Conservation (phyloP, 2,329 filamentous ascomycete genomes). For the Colletotrichum plurivorum region DNA sequence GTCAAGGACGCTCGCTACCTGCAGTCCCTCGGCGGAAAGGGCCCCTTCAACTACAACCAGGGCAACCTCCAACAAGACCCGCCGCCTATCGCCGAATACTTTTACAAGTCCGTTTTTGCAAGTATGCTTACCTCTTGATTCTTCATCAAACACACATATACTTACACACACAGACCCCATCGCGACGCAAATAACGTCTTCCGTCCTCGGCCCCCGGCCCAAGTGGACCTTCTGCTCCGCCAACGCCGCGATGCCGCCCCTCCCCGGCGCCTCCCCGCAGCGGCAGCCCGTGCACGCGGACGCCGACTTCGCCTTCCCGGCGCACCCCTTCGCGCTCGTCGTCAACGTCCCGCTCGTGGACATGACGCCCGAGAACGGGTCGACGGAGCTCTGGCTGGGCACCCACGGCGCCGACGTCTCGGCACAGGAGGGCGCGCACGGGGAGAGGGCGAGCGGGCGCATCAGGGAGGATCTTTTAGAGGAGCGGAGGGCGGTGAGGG, state of each 20-base stretch:
- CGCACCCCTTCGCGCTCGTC: constrained; percentile 68
- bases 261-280: constrained; percentile 53
- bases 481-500: constrained; percentile 51
- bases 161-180: constrained; percentile 59
- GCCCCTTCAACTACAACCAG: constrained; percentile 74
- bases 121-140: constrained; percentile 63
- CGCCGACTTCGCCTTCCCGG: constrained; percentile 69
- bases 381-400: constrained; percentile 72
- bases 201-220: constrained; percentile 67
- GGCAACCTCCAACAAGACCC: constrained; percentile 75
- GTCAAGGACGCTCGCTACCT: constrained; percentile 68
- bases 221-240: constrained; percentile 72
- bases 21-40: constrained; percentile 64
- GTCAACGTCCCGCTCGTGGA: constrained; percentile 67
- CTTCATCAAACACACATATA: background rate
- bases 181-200: constrained; percentile 68
- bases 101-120: constrained; percentile 65
- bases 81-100: constrained; percentile 64
- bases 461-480: constrained; percentile 60
- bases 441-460: constrained; percentile 65
- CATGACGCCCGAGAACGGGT: constrained; percentile 66
- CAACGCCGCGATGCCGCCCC: constrained; percentile 69
- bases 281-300: constrained; percentile 72
- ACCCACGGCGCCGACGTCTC: constrained; percentile 59
- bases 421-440: constrained; percentile 64